phyloP scores from a whole-genome alignment of 352 stramenopile genomes.

The Globisporangium barbulae region DNA sequence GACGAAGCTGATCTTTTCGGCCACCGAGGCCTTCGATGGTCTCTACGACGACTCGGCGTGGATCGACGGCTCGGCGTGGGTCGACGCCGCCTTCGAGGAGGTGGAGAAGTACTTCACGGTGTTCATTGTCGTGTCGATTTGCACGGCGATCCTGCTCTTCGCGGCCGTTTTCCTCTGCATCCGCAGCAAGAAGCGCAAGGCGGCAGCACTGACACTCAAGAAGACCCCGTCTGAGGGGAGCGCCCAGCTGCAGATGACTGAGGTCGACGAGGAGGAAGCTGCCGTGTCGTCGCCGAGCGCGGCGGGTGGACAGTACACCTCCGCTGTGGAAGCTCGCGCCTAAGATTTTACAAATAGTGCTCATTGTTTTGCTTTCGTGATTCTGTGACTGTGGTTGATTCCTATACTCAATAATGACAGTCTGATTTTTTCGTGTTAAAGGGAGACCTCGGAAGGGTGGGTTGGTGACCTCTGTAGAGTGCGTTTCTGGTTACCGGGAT shows the following conservation, averaged over 20 bases:
- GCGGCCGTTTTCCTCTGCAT: not conserved
- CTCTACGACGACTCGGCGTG: not conserved
- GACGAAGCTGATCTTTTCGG: not conserved
- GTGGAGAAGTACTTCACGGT: not conserved
- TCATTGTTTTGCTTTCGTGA: too few species aligned
- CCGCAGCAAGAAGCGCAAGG: not conserved
- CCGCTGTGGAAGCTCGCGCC: too few species aligned
- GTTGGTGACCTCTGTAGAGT: too few species aligned
- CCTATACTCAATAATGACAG: too few species aligned
- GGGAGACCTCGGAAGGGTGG: too few species aligned
- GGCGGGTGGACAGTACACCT: too few species aligned
- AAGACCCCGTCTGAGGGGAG: too few species aligned
- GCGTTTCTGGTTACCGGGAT: too few species aligned
- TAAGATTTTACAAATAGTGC: too few species aligned
- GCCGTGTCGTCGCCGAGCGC: not conserved
- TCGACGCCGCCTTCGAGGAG: not conserved
- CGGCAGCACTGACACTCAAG: too few species aligned
- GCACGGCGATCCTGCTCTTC: not conserved
- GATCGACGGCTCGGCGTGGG: not conserved
- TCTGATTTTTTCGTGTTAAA: too few species aligned
- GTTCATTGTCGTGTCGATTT: constrained; percentile 1
- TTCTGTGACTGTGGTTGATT: too few species aligned
- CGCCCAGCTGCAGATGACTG: not conserved
- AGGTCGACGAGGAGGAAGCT: not conserved
- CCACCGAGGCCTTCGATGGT: not conserved